Percentiles rank a stretch among this genome's conserved stretches.
Evolutionary conservation across 2,329 filamentous ascomycete species (phyloP).

Genomic region (Allantophomopsis cytisporea): DNA sequence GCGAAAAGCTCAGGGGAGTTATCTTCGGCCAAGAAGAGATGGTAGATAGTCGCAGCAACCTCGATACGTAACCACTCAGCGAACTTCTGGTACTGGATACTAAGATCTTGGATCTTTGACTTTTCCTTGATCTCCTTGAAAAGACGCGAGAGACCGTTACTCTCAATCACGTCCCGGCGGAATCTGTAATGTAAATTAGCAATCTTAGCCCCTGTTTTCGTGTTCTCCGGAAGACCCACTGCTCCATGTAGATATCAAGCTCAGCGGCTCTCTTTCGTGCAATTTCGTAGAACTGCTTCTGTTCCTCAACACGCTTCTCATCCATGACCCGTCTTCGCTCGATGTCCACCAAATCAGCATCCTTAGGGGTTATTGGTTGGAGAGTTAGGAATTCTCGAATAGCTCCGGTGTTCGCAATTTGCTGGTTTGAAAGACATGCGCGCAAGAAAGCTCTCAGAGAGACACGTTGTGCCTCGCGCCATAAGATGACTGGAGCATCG

Average conservation of each 20-base stretch:
- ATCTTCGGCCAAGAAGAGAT: constrained; percentile 93
- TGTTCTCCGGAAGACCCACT: constrained; percentile 35
- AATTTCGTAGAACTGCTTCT: constrained; percentile 90
- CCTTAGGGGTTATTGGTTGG: constrained; percentile 59
- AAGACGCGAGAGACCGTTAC: constrained; percentile 77
- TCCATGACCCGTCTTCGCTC: constrained; percentile 69
- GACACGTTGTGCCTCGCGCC: constrained; percentile 80
- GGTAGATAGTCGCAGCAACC: constrained; percentile 90
- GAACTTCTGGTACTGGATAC: constrained; percentile 94
- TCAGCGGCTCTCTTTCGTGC: constrained; percentile 81
- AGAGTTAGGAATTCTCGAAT: constrained; percentile 73
- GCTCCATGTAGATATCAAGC: constrained; percentile 94
- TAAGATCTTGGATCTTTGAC: constrained; percentile 73
- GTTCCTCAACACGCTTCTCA: constrained; percentile 79
- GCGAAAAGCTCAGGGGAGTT: constrained; percentile 95
- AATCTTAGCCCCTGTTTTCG: background rate
- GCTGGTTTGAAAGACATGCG: constrained; percentile 69
- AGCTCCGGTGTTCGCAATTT: constrained; percentile 69
- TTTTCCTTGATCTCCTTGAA: constrained; percentile 92
- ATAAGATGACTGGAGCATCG: constrained; percentile 44
- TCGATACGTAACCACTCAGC: constrained; percentile 97
- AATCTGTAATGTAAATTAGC: constrained; percentile 28
- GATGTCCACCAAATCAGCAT: constrained; percentile 78
- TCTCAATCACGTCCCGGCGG: constrained; percentile 51
- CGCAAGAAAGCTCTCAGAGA: constrained; percentile 86